These are phyloP conservation scores for Colletotrichum sublineola DNA, from an alignment of 2,329 filamentous ascomycete species.

Conservation along the genomic window DNA sequence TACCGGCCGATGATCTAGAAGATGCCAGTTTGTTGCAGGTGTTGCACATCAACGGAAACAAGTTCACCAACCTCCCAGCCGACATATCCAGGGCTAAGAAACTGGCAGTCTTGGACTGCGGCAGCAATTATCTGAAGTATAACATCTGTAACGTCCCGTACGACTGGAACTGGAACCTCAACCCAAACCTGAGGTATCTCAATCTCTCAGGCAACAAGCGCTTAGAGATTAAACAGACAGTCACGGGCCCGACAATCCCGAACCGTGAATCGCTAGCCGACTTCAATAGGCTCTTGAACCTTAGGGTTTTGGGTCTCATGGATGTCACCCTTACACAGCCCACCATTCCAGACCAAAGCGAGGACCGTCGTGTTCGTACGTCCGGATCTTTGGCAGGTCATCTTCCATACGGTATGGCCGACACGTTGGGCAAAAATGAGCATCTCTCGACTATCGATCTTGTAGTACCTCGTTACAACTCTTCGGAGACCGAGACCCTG, in stretches of 20 bases:
- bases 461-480: conserved; percentile 91
- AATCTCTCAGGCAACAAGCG: conserved; percentile 98
- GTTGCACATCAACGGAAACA: conserved; percentile 96
- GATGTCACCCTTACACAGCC: conserved; percentile 96
- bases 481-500: conserved; percentile 89
- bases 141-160: conserved; percentile 99
- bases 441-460: conserved; percentile 96
- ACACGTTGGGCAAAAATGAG: conserved; percentile 92
- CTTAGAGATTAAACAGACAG: conserved; percentile 85
- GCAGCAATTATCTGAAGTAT: conserved; percentile 96
- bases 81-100: conserved; percentile 96
- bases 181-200: conserved; percentile 92
- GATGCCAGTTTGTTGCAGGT: conserved; percentile 89
- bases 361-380: conserved; percentile 95
- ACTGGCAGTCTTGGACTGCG: conserved; percentile 91
- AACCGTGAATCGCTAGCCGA: conserved; percentile 84
- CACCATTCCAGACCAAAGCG: conserved; percentile 93
- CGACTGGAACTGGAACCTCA: conserved; percentile 99
- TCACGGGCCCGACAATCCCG: conserved; percentile 64
- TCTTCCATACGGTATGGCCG: conserved; percentile 96
- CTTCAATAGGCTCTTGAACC: conserved; percentile 85
- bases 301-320: conserved; percentile 94
- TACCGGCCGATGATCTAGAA: conserved; percentile 94
- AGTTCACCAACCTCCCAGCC: conserved; percentile 95
- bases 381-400: conserved; percentile 93